These are phyloP conservation scores for Pachysolen tannophilus DNA, from an alignment of 805 yeast species.

Conservation along the genomic window DNA sequence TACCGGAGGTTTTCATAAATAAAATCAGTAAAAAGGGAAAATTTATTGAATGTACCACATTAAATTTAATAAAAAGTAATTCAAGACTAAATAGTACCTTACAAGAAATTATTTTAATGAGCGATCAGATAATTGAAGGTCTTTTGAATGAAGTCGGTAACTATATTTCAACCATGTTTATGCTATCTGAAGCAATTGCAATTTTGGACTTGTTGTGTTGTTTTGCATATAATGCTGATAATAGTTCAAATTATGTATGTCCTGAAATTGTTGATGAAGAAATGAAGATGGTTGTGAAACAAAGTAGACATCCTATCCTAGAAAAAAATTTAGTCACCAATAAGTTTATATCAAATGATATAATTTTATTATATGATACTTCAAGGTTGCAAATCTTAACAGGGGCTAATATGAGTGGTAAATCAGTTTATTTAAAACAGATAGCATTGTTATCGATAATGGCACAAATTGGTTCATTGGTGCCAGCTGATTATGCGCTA, in stretches of 20 bases:
- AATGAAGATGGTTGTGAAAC: slow-evolving; percentile 20
- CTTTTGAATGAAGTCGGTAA: slow-evolving; percentile 19
- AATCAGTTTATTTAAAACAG: slow-evolving; percentile 48
- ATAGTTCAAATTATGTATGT: slow-evolving; percentile 16
- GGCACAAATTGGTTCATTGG: slow-evolving; percentile 50
- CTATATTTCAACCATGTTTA: slow-evolving; percentile 27
- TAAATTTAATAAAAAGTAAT: slow-evolving; percentile 31
- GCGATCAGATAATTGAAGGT: slow-evolving; percentile 29
- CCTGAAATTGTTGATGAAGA: slow-evolving; percentile 28
- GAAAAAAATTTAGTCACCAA: slow-evolving; percentile 20
- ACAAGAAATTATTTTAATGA: slow-evolving; percentile 31
- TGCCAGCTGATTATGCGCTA: slow-evolving; percentile 36
- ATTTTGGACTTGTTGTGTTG: slow-evolving; percentile 28
- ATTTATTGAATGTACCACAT: slow-evolving; percentile 29
- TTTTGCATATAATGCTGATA: slow-evolving; percentile 19
- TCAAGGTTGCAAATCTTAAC: slow-evolving; percentile 42
- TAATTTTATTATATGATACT: slow-evolving; percentile 22
- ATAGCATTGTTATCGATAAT: slow-evolving; percentile 39
- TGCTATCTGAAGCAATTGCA: slow-evolving; percentile 35
- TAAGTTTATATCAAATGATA: slow-evolving; percentile 30
- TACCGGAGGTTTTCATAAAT: slow-evolving; percentile 30
- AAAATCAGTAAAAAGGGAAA: slow-evolving; percentile 18
- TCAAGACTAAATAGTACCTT: slow-evolving; percentile 29
- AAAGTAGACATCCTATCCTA: slow-evolving; percentile 35
- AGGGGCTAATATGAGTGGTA: slow-evolving; percentile 60